Conservation (phyloP, 2,329 filamentous ascomycete genomes). For the Daldinia sp. region DNA sequence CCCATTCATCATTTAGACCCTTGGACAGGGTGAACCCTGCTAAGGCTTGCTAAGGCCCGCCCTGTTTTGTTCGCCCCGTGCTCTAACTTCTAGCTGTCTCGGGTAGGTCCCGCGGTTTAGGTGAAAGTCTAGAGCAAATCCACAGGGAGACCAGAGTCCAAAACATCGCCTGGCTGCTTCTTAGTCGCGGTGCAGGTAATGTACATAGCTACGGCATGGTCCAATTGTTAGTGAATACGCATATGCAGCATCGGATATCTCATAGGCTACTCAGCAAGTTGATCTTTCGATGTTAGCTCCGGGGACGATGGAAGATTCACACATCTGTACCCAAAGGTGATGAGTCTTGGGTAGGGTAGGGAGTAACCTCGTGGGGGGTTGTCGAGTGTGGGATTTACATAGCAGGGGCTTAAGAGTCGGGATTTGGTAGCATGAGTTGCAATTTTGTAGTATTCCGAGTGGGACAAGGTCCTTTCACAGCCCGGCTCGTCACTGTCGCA, state of each 20-base stretch:
- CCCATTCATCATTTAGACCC: not conserved
- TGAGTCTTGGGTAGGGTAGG: not conserved
- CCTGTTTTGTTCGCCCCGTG: conserved; percentile 17
- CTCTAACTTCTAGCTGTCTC: conserved; percentile 17
- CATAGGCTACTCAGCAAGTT: not conserved
- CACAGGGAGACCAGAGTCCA: not conserved
- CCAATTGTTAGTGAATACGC: not conserved
- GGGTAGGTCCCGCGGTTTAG: conserved; percentile 16
- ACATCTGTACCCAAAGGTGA: conserved; percentile 3
- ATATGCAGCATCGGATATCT: conserved; percentile 20
- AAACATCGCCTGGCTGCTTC: conserved; percentile 6
- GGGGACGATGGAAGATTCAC: not conserved
- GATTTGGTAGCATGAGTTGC: conserved; percentile 7
- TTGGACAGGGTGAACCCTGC: conserved; percentile 20
- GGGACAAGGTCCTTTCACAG: conserved; percentile 21
- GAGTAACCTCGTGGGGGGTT: conserved; percentile 18
- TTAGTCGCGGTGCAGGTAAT: not conserved
- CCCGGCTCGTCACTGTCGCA: conserved; percentile 36
- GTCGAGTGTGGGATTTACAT: conserved; percentile 14
- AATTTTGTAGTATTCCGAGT: conserved; percentile 30
- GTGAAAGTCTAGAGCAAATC: conserved; percentile 9
- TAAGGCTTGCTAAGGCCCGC: no score
- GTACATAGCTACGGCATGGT: not conserved
- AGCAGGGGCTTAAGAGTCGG: conserved; percentile 15
- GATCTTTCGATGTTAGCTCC: conserved; percentile 14